A percentile compares a stretch with the other conserved stretches of the same genome.
Conservation (phyloP, 1,284 basidiomycete species). For the Apiotrichum gamsii region DNA sequence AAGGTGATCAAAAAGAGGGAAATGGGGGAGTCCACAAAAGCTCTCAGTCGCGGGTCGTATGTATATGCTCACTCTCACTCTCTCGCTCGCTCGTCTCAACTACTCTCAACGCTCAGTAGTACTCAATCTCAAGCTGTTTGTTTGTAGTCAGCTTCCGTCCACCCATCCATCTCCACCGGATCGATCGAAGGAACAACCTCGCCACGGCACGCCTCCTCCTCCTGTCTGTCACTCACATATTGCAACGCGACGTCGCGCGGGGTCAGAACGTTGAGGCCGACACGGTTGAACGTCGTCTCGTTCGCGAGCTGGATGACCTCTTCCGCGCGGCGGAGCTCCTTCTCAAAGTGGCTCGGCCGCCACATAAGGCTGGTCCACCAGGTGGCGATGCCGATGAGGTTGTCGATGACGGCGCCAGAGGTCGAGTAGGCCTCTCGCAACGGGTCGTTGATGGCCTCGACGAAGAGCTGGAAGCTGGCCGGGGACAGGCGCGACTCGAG, state of each 20-base stretch:
- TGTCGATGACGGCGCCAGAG: constrained; percentile 45
- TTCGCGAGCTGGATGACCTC: constrained; percentile 44
- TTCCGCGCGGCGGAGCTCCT: constrained; percentile 45
- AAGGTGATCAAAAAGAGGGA: too few relatives aligned
- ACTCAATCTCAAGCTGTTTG: constrained; percentile 43
- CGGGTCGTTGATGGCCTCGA: constrained; percentile 45
- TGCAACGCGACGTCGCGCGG: constrained; percentile 49
- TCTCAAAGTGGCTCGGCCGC: constrained; percentile 46
- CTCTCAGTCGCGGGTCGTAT: too few relatives aligned
- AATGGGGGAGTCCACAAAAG: too few relatives aligned
- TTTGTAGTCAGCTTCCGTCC: too few relatives aligned
- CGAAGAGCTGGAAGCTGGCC: constrained; percentile 37
- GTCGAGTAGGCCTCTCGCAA: constrained; percentile 47
- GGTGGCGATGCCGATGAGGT: constrained; percentile 46
- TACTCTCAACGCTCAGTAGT: neutral
- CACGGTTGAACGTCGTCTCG: constrained; percentile 45
- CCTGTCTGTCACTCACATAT: constrained; percentile 46
- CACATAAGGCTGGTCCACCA: constrained; percentile 47
- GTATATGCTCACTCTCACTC: too few relatives aligned
- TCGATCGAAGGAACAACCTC: too few relatives aligned
- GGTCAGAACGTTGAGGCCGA: constrained; percentile 49
- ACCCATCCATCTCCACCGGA: too few relatives aligned
- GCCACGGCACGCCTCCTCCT: too few relatives aligned
- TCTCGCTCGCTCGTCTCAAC: neutral
- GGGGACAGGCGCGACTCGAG: constrained; percentile 46